Evolutionary conservation across 2,329 filamentous ascomycete genomes (phyloP).

Genomic region (Trichoderma gracile): DNA sequence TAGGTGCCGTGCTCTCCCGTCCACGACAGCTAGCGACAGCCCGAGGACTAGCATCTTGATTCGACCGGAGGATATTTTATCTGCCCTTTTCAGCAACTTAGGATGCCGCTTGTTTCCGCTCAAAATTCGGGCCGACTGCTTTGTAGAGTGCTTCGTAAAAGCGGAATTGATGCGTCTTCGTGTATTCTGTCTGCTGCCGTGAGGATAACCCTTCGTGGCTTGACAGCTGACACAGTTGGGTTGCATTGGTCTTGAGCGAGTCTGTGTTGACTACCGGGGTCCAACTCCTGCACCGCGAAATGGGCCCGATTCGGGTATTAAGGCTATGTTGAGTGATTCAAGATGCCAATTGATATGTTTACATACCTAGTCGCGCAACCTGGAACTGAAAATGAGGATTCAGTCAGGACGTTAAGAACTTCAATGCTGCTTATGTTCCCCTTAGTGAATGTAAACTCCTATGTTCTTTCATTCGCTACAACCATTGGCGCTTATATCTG

Average conservation of each 20-base stretch:
- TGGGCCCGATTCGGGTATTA: background rate
- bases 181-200: background rate
- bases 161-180: background rate
- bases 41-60: background rate
- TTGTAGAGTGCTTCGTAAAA: background rate
- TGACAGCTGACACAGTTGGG: background rate
- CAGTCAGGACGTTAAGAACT: too few species aligned
- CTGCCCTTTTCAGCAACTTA: background rate
- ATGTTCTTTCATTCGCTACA: too few species aligned
- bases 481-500: too few species aligned
- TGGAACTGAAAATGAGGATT: background rate
- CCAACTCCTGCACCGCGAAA: background rate
- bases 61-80: background rate
- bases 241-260: background rate
- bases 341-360: background rate
- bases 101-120: background rate
- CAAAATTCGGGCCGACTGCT: background rate
- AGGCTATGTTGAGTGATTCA: background rate
- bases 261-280: background rate
- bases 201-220: background rate
- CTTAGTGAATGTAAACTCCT: too few species aligned
- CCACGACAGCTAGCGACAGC: background rate
- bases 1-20: background rate
- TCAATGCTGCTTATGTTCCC: too few species aligned
- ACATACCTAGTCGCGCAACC: too few species aligned